Percentiles rank a stretch among this genome's conserved stretches.
phyloP scores from a whole-genome alignment of 495 filamentous ascomycete species.

The Xeromyces bisporus region DNA sequence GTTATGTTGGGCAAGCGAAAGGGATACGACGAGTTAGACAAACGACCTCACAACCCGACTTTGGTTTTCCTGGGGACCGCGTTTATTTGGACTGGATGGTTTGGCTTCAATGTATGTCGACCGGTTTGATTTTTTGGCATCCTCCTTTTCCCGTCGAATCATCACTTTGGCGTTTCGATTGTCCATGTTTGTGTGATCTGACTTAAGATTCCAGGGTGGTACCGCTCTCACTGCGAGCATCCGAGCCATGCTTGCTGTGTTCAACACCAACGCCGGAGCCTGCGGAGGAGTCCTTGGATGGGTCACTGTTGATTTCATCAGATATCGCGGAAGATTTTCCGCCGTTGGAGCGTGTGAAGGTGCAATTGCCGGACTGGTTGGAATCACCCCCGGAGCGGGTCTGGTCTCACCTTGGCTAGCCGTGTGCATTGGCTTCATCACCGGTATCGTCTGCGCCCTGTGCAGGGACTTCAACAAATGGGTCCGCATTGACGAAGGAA shows the following conservation, averaged over 20 bases:
- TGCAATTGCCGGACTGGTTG: conserved; percentile 46
- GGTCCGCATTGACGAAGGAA: conserved; percentile 41
- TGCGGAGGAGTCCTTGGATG: conserved; percentile 41
- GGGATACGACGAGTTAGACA: conserved; percentile 21
- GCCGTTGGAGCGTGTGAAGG: conserved; percentile 44
- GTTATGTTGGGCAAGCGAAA: conserved; percentile 37
- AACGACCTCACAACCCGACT: conserved; percentile 37
- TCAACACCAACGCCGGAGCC: conserved; percentile 47
- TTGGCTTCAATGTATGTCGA: conserved; percentile 39
- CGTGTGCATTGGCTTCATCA: conserved; percentile 41
- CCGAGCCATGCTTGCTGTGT: conserved; percentile 38
- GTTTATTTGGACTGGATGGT: conserved; percentile 44
- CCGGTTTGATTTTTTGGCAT: too few species aligned
- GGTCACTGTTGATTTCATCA: conserved; percentile 40
- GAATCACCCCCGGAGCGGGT: conserved; percentile 46
- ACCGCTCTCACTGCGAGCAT: conserved; percentile 39
- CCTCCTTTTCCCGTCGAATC: too few species aligned
- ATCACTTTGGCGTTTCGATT: too few species aligned
- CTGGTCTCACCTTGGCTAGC: conserved; percentile 41
- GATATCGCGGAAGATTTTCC: conserved; percentile 36
- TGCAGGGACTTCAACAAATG: conserved; percentile 38
- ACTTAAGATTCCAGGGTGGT: conserved; percentile 32
- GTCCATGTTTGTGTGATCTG: too few species aligned
- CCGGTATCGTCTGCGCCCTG: conserved; percentile 32
- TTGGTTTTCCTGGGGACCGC: conserved; percentile 41